A percentile compares a stretch with the other conserved stretches of the same genome.
Evolutionary conservation across 2,329 filamentous ascomycete species (phyloP).

Genomic region (Parascedosporium putredinis): DNA sequence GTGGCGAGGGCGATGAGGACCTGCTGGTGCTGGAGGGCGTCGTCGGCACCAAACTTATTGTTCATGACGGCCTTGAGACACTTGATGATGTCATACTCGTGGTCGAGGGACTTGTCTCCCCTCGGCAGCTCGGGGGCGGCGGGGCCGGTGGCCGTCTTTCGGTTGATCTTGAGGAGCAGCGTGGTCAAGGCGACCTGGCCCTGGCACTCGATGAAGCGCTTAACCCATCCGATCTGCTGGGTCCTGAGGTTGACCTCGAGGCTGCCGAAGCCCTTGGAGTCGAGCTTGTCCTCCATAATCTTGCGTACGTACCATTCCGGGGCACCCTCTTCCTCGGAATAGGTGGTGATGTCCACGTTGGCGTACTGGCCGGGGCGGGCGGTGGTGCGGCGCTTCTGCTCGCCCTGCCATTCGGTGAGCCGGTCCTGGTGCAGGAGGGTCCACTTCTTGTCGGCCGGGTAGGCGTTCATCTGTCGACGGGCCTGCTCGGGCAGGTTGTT

Average conservation of each 20-base stretch:
- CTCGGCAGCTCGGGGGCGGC: conserved; percentile 47
- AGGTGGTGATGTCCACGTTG: conserved; percentile 58
- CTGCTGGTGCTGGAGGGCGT: conserved; percentile 82
- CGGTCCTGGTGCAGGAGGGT: conserved; percentile 92
- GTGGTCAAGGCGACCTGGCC: conserved; percentile 94
- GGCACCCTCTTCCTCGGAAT: conserved; percentile 87
- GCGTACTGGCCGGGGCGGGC: conserved; percentile 62
- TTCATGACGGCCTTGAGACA: conserved; percentile 32
- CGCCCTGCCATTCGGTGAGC: conserved; percentile 84
- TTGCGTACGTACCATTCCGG: conserved; percentile 97
- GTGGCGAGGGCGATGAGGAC: conserved; percentile 80
- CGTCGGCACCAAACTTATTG: conserved; percentile 60
- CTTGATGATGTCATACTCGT: conserved; percentile 95
- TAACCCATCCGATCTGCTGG: conserved; percentile 96
- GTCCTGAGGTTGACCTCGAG: conserved; percentile 90
- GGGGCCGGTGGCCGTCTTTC: conserved; percentile 67
- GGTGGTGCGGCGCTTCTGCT: conserved; percentile 76
- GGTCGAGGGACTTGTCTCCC: conserved; percentile 71
- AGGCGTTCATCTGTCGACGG: conserved; percentile 88
- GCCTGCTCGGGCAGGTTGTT: conserved; percentile 94
- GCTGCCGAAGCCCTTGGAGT: conserved; percentile 82
- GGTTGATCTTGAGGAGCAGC: conserved; percentile 85
- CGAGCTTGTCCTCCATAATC: conserved; percentile 91
- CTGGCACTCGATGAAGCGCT: conserved; percentile 91
- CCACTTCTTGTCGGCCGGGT: conserved; percentile 94